Evolutionary conservation across 148 eudicot genomes (phyloP).

Genomic region (Agrostemma githago): DNA sequence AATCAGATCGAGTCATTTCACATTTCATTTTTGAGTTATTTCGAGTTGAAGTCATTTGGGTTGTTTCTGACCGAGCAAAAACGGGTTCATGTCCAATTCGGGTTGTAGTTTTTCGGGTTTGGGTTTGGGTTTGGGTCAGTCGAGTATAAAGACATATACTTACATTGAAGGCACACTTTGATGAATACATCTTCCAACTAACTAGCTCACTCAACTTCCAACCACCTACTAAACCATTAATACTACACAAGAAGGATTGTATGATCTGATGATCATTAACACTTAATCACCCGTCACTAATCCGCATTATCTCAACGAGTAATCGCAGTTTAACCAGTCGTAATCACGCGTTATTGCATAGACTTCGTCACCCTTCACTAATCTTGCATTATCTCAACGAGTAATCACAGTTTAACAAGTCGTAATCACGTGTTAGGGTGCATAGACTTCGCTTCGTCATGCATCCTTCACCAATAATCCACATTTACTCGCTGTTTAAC

Average conservation of each 20-base stretch:
- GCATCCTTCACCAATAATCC: no score
- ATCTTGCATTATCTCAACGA: no score
- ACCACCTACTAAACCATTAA: slow-evolving; percentile 22
- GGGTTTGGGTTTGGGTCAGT: neutral
- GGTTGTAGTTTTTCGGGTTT: no score
- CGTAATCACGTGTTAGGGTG: no score
- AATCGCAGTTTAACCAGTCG: neutral
- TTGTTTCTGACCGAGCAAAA: no score
- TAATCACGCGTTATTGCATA: neutral
- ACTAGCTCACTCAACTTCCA: slow-evolving; percentile 20
- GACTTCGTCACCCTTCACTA: neutral
- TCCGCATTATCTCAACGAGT: neutral
- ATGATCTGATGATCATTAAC: neutral
- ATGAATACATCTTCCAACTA: slow-evolving; percentile 1
- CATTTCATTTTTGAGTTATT: neutral
- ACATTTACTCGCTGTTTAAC: no score
- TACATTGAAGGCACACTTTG: neutral
- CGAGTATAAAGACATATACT: neutral
- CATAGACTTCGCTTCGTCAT: no score
- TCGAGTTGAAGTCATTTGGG: neutral
- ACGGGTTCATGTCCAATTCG: no score
- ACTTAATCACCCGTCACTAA: neutral
- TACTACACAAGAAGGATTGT: neutral
- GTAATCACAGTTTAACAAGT: slow-evolving; percentile 6
- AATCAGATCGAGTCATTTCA: neutral